Conservation (phyloP, 1,284 basidiomycete species). For the Phellopilus nigrolimitatus region DNA sequence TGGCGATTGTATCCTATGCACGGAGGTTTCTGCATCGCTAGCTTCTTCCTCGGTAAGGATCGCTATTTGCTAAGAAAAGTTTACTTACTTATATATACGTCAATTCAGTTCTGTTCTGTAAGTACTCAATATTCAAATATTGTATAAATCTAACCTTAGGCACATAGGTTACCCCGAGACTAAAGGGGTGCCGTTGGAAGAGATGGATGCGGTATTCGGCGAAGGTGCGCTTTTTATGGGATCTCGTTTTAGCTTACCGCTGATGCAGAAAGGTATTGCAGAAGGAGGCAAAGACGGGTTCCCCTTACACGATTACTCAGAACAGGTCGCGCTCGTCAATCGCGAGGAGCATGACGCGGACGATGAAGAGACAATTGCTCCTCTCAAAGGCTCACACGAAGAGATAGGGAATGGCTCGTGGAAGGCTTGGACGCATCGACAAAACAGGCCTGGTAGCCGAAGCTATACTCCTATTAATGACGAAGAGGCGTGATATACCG, state of each 20-base stretch:
- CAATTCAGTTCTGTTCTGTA: slow-evolving; percentile 14
- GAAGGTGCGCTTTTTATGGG: slow-evolving; percentile 48
- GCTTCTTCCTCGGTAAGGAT: slow-evolving; percentile 70
- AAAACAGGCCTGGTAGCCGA: slow-evolving; percentile 9
- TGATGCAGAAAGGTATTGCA: not conserved
- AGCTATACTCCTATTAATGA: slow-evolving; percentile 9
- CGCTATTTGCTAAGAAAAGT: slow-evolving; percentile 58
- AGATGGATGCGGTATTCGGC: slow-evolving; percentile 80
- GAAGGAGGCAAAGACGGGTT: slow-evolving; percentile 14
- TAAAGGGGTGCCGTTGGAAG: slow-evolving; percentile 73
- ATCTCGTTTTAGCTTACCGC: not conserved
- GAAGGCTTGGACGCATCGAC: slow-evolving; percentile 7
- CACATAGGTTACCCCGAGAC: slow-evolving; percentile 75
- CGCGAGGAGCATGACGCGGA: slow-evolving; percentile 17
- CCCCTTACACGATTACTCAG: slow-evolving; percentile 12
- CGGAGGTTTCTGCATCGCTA: slow-evolving; percentile 87
- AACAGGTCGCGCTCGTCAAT: slow-evolving; percentile 16
- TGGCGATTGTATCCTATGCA: slow-evolving; percentile 98
- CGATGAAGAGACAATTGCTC: slow-evolving; percentile 15
- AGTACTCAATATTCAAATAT: not conserved
- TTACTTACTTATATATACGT: not conserved
- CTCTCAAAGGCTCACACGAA: slow-evolving; percentile 12
- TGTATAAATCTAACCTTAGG: too few relatives aligned
- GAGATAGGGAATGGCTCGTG: slow-evolving; percentile 1
- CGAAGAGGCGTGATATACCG: slow-evolving; percentile 9